Evolutionary conservation across 495 filamentous ascomycete species (phyloP), one percentile per base, ranked within the genome.

Genomic region (Aspergillus kassunensis): DNA sequence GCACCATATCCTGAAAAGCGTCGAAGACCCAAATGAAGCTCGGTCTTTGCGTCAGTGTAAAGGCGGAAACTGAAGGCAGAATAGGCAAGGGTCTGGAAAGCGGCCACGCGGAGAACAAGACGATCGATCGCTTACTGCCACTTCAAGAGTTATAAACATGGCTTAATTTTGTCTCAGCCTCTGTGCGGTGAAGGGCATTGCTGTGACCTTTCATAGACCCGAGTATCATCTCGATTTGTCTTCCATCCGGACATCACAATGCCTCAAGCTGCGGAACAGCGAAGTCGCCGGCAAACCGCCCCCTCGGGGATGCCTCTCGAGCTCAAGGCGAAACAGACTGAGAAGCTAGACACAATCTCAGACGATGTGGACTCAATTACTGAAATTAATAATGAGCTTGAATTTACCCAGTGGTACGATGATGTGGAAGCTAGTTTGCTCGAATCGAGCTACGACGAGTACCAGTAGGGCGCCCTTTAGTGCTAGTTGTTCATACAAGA

Each of bases 381-480:
- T 13, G 64, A 69, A 19, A 54, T 72, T 25, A 55, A 68, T 33
- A 71, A 72, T 54, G 78, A 89, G 46, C 68, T 86, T 7, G 78
- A 84, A 16, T 87, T 89, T 59, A 73, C 70, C 8, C 60, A 75
- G 36, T 82, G 81, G 78, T 84, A 88, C 59, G 73, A 81, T 56
- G 74, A 69, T 7, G 64, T 88, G 48, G 83, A 84, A 61, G 76
- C 78, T 23, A 80, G 80, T 48, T 68, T 97, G 58, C 72, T 92
- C 46, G 82, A 90, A 57, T 80, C 88, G 40, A 92, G 88, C 70
- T 87, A 91, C 59, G 85, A 88, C 51, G 84, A 93, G 62, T 96
- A 95, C 67, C 75, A 85, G 89, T 95, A 80, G 59, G 80, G 60
- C 39, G 37, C 25, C 13, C 16, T 24, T 25, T 2, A 34, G 3